Evolutionary conservation across 1,139 yeast genomes (phyloP), one percentile per base, ranked within the genome.

Genomic region (Kurtzmaniella quercitrusa): DNA sequence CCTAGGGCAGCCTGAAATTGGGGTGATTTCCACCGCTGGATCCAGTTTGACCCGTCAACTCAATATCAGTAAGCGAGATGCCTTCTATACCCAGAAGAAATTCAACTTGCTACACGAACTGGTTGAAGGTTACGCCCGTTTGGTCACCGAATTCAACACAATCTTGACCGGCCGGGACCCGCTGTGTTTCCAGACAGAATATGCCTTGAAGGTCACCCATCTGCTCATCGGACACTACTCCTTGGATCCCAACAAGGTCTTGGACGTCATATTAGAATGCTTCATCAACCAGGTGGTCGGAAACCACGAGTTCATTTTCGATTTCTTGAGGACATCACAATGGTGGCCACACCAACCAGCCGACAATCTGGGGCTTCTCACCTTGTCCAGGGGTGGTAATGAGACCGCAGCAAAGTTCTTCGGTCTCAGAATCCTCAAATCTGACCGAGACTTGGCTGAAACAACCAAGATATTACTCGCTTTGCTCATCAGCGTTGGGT

Each of bases 41-140:
- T n/a, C 39, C 9, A 19, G 15, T 19, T 62, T 69, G 33, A 61
- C 62, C 37, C 68, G 70, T 40, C 68, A 67, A 42, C 58, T 76
- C 58, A 70, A 77, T 50, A 63, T 73, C 47, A 59, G 70, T 16
- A 68, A 76, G 33, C 63, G 83, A 63, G 67, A 80, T 59, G 68
- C 77, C 66, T 56, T 79, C 51, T 86, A 82, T 59, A 82, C 89
- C 33, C 87, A 86, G 47, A 81, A 78, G 54, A 81, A 86, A 48
- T 90, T 69, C 64, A 88, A 88, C 48, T 64, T 90, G 25, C 56
- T 88, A n/a, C 79, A 82, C 44, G 97, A 91, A 60, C 86, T 86
- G 51, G 66, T 81, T 14, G 93, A 85, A 58, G 98, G 98, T 1
- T 93, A 79, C 62, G 65, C 95, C 14, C 82, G 83, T 54, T 66